Conservation (phyloP, 345 rosid genomes). For the Salix arbutifolia region DNA sequence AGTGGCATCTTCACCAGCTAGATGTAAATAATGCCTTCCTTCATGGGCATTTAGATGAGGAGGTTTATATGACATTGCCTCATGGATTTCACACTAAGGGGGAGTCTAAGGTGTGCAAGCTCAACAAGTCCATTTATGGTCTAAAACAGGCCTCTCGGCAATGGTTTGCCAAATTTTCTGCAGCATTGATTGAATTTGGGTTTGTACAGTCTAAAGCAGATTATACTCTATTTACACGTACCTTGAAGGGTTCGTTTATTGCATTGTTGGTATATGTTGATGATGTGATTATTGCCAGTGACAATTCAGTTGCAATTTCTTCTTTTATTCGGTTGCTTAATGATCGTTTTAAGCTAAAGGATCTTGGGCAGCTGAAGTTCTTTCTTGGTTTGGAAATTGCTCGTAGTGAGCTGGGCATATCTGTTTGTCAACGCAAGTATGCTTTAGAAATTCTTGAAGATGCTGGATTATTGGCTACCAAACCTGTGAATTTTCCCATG, state of each 20-base stretch:
- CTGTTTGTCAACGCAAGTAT: background rate
- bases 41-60: background rate
- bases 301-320: rapidly evolving
- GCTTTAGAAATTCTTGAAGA: background rate
- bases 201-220: background rate
- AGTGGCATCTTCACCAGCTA: background rate
- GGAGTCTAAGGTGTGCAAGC: background rate
- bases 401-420: background rate
- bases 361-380: background rate
- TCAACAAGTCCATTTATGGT: background rate
- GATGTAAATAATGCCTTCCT: background rate
- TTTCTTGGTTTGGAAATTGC: background rate
- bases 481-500: rapidly evolving
- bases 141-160: background rate
- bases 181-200: background rate
- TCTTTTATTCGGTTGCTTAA: rapidly evolving
- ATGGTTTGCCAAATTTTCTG: background rate
- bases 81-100: background rate
- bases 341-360: background rate
- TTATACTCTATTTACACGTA: background rate
- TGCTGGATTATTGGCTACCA: rapidly evolving
- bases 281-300: background rate
- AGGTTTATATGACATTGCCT: background rate
- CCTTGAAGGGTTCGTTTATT: background rate
- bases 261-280: background rate